Evolutionary conservation across 352 stramenopile species (phyloP).

Genomic region (Phytophthora sp.): DNA sequence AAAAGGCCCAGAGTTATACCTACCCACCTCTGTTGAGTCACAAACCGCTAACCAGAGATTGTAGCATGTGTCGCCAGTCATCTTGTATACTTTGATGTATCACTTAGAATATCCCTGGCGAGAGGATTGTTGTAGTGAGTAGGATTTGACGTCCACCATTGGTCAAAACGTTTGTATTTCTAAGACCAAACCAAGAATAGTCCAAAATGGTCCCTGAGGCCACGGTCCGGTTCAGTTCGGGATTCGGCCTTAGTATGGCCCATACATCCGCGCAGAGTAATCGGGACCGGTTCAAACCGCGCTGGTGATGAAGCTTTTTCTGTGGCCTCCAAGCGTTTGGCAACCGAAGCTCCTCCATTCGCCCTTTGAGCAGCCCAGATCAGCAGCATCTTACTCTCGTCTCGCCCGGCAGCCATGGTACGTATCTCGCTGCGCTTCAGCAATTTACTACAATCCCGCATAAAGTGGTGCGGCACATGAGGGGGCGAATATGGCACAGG

Average conservation of each 20-base stretch:
- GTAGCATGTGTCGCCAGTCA: too few relatives aligned
- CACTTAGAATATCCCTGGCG: too few relatives aligned
- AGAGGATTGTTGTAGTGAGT: too few relatives aligned
- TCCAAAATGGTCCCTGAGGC: background rate
- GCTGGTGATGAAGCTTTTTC: constrained; percentile 24
- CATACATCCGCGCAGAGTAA: constrained; percentile 7
- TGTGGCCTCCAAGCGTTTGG: constrained; percentile 42
- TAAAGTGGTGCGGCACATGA: constrained; percentile 2
- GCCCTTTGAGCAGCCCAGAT: constrained; percentile 44
- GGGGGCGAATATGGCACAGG: background rate
- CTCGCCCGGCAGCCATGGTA: constrained; percentile 52
- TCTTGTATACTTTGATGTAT: too few relatives aligned
- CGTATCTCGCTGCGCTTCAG: constrained; percentile 20
- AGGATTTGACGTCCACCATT: background rate
- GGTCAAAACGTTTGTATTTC: background rate
- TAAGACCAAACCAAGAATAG: background rate
- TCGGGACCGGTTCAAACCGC: constrained; percentile 29
- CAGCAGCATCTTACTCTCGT: constrained; percentile 51
- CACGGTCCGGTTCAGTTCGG: constrained; percentile 25
- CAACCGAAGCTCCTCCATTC: constrained; percentile 37
- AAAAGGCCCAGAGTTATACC: too few relatives aligned
- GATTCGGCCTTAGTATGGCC: too few relatives aligned
- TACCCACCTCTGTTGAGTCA: too few relatives aligned
- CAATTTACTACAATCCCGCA: constrained; percentile 9
- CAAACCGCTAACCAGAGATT: too few relatives aligned